phyloP scores from a whole-genome alignment of 2,329 filamentous ascomycete species.

The Alternaria arborescens region DNA sequence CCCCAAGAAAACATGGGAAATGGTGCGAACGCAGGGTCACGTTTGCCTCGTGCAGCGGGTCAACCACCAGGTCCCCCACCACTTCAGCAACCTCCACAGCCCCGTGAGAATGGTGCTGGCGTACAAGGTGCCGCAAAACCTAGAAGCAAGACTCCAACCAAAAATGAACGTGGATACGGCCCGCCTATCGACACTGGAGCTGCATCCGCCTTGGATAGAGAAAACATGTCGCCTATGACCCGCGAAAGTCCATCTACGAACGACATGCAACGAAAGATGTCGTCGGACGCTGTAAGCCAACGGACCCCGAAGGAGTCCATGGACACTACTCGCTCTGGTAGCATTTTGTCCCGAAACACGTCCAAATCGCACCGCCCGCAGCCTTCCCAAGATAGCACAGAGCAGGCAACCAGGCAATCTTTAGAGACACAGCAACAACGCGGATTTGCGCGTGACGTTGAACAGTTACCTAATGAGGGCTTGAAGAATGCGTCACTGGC shows the following conservation, averaged over 20 bases:
- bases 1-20: conserved; percentile 48
- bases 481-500: conserved; percentile 68
- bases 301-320: conserved; percentile 47
- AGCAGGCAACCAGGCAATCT: conserved; percentile 44
- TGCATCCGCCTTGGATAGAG: conserved; percentile 55
- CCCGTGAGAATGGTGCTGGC: conserved; percentile 56
- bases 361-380: conserved; percentile 61
- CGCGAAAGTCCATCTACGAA: conserved; percentile 44
- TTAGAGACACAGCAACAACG: conserved; percentile 44
- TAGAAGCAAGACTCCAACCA: conserved; percentile 62
- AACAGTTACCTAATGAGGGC: conserved; percentile 63
- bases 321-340: conserved; percentile 47
- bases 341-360: conserved; percentile 45
- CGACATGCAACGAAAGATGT: conserved; percentile 41
- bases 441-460: conserved; percentile 40
- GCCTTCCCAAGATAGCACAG: conserved; percentile 68
- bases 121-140: conserved; percentile 23
- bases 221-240: conserved; percentile 58
- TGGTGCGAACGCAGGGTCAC: conserved; percentile 57
- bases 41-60: conserved; percentile 67
- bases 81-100: conserved; percentile 68
- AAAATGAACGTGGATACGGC: conserved; percentile 56
- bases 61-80: conserved; percentile 71
- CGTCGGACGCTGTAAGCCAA: conserved; percentile 43
- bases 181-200: conserved; percentile 54